Percentiles rank a stretch among this genome's conserved stretches.
Evolutionary conservation across 805 yeast genomes (phyloP).

Genomic region (Yamadazyma sp.): DNA sequence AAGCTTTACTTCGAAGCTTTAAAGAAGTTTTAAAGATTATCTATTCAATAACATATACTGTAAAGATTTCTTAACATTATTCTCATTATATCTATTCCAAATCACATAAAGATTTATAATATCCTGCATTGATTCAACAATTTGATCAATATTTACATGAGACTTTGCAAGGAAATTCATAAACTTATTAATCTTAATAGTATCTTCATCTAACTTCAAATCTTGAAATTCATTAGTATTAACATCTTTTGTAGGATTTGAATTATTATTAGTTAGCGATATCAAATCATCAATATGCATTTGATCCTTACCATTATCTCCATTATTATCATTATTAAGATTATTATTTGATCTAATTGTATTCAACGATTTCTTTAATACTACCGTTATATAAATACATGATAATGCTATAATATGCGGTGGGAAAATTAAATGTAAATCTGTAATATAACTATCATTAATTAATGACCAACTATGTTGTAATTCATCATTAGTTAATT

Average conservation of each 20-base stretch:
- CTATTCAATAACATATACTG: conserved; percentile 40
- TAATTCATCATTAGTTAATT: conserved; percentile 59
- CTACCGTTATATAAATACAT: conserved; percentile 74
- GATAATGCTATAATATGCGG: conserved; percentile 87
- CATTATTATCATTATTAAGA: neutral
- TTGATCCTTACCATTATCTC: conserved; percentile 3
- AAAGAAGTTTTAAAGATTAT: conserved; percentile 2
- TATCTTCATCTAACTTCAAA: conserved; percentile 32
- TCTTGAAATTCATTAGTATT: conserved; percentile 18
- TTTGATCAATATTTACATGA: conserved; percentile 72
- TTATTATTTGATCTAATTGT: conserved; percentile 12
- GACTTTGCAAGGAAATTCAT: conserved; percentile 69
- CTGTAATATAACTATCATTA: conserved; percentile 88
- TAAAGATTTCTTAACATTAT: conserved; percentile 46
- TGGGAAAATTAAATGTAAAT: conserved; percentile 75
- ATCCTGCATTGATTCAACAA: conserved; percentile 82
- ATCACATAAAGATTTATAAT: conserved; percentile 74
- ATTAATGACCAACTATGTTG: conserved; percentile 88
- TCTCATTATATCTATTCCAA: conserved; percentile 86
- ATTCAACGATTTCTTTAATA: conserved; percentile 43
- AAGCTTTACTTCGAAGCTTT: too few species aligned
- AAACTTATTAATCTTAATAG: conserved; percentile 51
- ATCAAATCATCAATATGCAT: conserved; percentile 40
- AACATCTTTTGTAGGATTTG: neutral
- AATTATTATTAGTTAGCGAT: conserved; percentile 14